Evolutionary conservation across 2,329 filamentous ascomycete genomes (phyloP).

Genomic region (Drechslerella dactyloides): DNA sequence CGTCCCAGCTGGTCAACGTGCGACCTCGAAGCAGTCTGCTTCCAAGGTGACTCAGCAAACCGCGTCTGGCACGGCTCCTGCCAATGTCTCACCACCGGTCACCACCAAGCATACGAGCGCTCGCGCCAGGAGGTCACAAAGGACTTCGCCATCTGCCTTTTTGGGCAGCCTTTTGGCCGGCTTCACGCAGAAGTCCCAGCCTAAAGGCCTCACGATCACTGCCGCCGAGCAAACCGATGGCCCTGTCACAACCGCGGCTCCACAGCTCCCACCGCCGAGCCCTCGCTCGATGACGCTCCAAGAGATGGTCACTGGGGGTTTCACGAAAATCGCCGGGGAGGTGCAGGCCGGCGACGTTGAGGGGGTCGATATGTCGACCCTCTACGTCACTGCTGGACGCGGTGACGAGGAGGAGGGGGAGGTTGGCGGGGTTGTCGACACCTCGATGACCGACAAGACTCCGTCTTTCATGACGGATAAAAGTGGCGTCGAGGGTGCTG

Average conservation of each 20-base stretch:
- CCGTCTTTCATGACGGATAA: constrained; percentile 41
- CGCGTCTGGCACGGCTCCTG: no score
- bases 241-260: no score
- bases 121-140: not conserved
- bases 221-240: not conserved
- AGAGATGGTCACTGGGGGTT: no score
- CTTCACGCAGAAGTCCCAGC: not conserved
- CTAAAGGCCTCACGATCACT: not conserved
- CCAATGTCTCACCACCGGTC: no score
- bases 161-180: not conserved
- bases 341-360: no score
- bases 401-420: not conserved
- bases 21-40: no score
- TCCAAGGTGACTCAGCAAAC: no score
- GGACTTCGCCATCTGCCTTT: not conserved
- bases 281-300: no score
- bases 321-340: no score
- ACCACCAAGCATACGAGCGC: not conserved
- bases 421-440: not conserved
- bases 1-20: no score
- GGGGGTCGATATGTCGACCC: no score
- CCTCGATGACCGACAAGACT: constrained; percentile 5
- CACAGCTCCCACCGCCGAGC: no score
- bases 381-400: not conserved
- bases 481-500: constrained; percentile 11